Evolutionary conservation across 208 protist species (phyloP), one percentile per base, ranked within the genome.

Genomic region (Trypanosoma scelopori): DNA sequence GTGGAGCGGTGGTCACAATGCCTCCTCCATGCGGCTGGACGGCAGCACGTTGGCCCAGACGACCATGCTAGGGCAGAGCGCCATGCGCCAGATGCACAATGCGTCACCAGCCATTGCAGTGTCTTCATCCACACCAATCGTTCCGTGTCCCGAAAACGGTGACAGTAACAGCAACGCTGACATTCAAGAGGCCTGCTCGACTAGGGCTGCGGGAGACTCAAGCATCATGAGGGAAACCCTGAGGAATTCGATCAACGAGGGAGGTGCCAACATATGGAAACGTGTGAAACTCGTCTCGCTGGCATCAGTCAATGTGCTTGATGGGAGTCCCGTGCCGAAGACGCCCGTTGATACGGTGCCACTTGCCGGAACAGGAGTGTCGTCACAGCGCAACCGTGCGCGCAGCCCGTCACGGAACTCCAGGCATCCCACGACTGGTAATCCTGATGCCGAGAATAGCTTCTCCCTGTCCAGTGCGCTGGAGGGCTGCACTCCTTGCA

Each of bases 401-500:
- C 32, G 5, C 32, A 37, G 32, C 32, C 53, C 55, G 50, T 51
- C 23, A 43, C 51, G 15, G 12, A 55, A 0, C 55, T 42, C 12
- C 46, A 39, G 35, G 57, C 48, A 5, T 47, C 66, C 1, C 23
- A 1, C 0, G 46, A 52, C 18, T 9, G 64, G 46, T 39, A 49
- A 39, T 51, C 25, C 23, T 28, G 20, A 2, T 12, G 4, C 56
- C 7, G 27, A 11, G 23, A 46, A 16, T 47, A 37, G 18, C 30
- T 22, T 42, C 28, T 41, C 16, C 48, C 30, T 15, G 5, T 13
- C n/a, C 13, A 13, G 13, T 13, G 74, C 74, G 5, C 30, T 64
- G 56, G 78, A 70, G 23, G 22, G 66, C 28, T 55, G 64, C 9
- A 68, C 70, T 4, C 62, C 58, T 30, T 45, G 15, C 43, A 49